Base-by-base conservation (phyloP, 345 rosid species). In the Hibiscus mutabilis region DNA sequence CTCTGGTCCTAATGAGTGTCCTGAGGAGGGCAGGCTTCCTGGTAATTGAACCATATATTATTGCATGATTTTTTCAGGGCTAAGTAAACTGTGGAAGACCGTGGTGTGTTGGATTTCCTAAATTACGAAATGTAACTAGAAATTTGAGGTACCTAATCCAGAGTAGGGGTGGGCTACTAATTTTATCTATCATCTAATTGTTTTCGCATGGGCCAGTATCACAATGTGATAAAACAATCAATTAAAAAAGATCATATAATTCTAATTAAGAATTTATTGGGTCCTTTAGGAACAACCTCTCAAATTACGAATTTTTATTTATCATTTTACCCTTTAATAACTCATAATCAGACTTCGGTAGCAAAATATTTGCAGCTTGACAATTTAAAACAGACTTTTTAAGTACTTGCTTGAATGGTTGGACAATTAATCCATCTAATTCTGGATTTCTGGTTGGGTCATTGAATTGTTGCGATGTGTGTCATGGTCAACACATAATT, bases 1-100 rank as follows among this genome's bases (percentile, higher is more conserved):
- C 53, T 79, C 84, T 16, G 77, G 77, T 52, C 92, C 97, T 73
- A 87, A 85, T 0, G 83, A 88, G 72, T 91, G 97, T 71, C 98
- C 98, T 55, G 97, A 94, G 79, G 98, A 94, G 84, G 98, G 97
- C 75, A 90, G 97, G 77, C 97, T 91, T 83, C 98, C 97, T 71
- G 94, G 98, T 91, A 71, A 71, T 85, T 87, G 58, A 53, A 78
- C 68, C 64, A 6, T 77, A 13, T 15, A 29, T 9, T 62, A 3
- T 42, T 24, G 10, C 71, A 21, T 51, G 63, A 29, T 25, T 11
- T 0, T n/a, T 64, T 40, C 19, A 7, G 60, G 22, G 69, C 14
- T 13, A 29, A 66, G 31, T 64, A 40, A 49, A 19, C 37, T 35
- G 4, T 42, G 31, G 16, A 63, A 33, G 53, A 72, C 62, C 14